Conservation (phyloP, 2,329 filamentous ascomycete species). For the Anisogramma anomala region DNA sequence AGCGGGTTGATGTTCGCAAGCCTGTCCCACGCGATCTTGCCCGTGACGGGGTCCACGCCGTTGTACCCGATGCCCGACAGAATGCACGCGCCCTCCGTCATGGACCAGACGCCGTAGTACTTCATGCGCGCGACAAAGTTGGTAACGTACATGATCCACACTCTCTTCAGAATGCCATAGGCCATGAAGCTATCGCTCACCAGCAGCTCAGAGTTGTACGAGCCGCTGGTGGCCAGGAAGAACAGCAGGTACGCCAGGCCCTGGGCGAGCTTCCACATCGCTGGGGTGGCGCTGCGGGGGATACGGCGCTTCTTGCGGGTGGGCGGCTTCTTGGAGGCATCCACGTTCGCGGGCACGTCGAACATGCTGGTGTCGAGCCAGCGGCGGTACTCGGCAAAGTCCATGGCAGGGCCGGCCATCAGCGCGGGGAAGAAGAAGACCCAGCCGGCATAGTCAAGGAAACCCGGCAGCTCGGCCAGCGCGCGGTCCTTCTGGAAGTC, state of each 20-base stretch:
- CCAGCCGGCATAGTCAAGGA: conserved; percentile 79
- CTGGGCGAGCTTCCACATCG: conserved; percentile 58
- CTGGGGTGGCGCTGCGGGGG: conserved; percentile 78
- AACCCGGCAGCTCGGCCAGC: conserved; percentile 58
- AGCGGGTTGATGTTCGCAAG: conserved; percentile 81
- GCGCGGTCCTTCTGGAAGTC: conserved; percentile 77
- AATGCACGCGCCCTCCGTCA: conserved; percentile 91
- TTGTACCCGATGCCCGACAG: conserved; percentile 90
- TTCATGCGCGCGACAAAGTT: conserved; percentile 74
- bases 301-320: conserved; percentile 87
- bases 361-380: conserved; percentile 97
- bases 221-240: conserved; percentile 61
- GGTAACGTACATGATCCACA: conserved; percentile 75
- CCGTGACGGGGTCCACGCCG: conserved; percentile 73
- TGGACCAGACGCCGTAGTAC: conserved; percentile 91
- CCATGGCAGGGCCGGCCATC: conserved; percentile 83
- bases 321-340: conserved; percentile 72
- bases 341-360: conserved; percentile 66
- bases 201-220: conserved; percentile 54
- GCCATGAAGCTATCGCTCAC: conserved; percentile 54
- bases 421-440: conserved; percentile 92
- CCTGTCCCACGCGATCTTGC: conserved; percentile 80
- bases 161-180: conserved; percentile 57
- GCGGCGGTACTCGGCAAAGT: conserved; percentile 81
- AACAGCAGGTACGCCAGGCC: conserved; percentile 70